Percentiles rank a stretch among this genome's conserved stretches.
Evolutionary conservation across 2,329 filamentous ascomycete genomes (phyloP).

Genomic region (Drechmeria coniospora): DNA sequence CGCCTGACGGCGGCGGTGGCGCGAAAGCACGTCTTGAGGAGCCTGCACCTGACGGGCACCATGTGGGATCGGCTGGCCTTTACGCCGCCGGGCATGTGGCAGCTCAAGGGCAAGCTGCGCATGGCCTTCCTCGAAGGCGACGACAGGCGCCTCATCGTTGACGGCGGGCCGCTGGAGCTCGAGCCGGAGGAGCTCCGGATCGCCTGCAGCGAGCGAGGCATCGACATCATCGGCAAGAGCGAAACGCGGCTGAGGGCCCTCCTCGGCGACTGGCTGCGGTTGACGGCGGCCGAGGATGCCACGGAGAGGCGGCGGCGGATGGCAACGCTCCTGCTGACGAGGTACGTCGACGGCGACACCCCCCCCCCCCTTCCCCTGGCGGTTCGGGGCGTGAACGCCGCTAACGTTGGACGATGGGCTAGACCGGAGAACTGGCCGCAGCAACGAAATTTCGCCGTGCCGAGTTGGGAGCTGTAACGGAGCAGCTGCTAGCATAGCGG

Average conservation of each 20-base stretch:
- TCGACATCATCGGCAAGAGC: slow-evolving; percentile 39
- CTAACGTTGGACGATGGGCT: slow-evolving; percentile 4
- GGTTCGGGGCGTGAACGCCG: background rate
- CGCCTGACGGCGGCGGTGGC: slow-evolving; percentile 15
- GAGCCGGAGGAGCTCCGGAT: slow-evolving; percentile 49
- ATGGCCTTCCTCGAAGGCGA: slow-evolving; percentile 54
- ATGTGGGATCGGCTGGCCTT: slow-evolving; percentile 36
- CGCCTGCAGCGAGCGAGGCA: slow-evolving; percentile 56
- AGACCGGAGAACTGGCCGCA: slow-evolving; percentile 26
- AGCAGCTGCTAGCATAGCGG: background rate
- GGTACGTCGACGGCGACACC: slow-evolving; percentile 20
- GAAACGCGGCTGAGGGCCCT: slow-evolving; percentile 37
- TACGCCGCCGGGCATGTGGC: slow-evolving; percentile 35
- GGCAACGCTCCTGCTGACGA: slow-evolving; percentile 25
- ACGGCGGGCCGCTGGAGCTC: slow-evolving; percentile 43
- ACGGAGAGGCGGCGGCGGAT: slow-evolving; percentile 22
- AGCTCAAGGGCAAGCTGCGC: slow-evolving; percentile 33
- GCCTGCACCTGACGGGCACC: slow-evolving; percentile 27
- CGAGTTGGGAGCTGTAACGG: slow-evolving; percentile 23
- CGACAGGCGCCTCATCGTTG: slow-evolving; percentile 49
- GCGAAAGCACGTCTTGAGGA: slow-evolving; percentile 23
- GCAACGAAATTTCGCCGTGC: slow-evolving; percentile 24
- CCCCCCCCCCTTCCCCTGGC: too few relatives aligned
- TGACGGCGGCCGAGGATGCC: slow-evolving; percentile 22
- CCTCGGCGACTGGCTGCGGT: slow-evolving; percentile 32